These are phyloP conservation scores for Termitomyces sp. DNA, from an alignment of 768 basidiomycete genomes.

Conservation along the genomic window DNA sequence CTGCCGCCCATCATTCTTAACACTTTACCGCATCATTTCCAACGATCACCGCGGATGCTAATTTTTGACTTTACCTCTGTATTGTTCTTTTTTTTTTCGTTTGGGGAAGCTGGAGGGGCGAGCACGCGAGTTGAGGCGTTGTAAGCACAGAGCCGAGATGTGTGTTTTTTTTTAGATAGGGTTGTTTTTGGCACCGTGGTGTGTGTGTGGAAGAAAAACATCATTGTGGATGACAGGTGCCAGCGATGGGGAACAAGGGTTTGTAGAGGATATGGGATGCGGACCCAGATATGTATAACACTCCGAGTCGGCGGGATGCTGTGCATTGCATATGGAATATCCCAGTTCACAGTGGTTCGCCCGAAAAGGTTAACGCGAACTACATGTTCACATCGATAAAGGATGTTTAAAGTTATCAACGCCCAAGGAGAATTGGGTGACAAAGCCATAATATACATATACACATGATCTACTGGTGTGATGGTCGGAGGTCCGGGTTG, in stretches of 20 bases:
- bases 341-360: not conserved
- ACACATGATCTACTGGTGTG: not conserved
- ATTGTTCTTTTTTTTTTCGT: not conserved
- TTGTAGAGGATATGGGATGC: not conserved
- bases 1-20: not conserved
- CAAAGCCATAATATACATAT: not conserved
- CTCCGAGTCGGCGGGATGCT: not conserved
- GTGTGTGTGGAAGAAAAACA: too few species aligned
- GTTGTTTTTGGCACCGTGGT: too few species aligned
- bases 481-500: not conserved
- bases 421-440: not conserved
- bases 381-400: not conserved
- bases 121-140: not conserved
- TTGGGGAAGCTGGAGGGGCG: not conserved
- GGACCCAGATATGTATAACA: not conserved
- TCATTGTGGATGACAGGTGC: not conserved
- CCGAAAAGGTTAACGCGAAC: not conserved
- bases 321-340: not conserved
- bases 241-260: too few species aligned
- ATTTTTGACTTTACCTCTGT: not conserved
- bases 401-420: not conserved
- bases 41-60: not conserved
- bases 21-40: not conserved
- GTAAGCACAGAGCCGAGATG: not conserved
- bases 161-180: not conserved